Percentiles rank a stretch among this genome's conserved stretches.
Conservation (phyloP, 2,329 filamentous ascomycete genomes). For the Aspergillus sp. region DNA sequence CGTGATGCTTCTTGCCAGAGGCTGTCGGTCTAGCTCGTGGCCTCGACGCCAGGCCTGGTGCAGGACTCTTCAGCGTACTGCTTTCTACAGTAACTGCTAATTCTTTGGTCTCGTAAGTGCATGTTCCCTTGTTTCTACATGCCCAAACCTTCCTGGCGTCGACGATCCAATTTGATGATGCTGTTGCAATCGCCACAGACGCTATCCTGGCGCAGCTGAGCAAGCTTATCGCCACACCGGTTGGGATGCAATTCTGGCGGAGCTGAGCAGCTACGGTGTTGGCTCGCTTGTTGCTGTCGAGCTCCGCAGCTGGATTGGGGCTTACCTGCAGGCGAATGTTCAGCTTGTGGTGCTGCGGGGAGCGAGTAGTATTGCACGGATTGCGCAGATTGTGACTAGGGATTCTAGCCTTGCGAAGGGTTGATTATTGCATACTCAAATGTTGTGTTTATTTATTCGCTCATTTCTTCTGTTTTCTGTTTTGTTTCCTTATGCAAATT, state of each 20-base stretch:
- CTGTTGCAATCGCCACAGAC: slow-evolving; percentile 1
- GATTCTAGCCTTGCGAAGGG: slow-evolving; percentile 2
- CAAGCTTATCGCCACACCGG: slow-evolving; percentile 6
- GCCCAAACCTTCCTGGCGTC: not conserved
- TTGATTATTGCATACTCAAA: not conserved
- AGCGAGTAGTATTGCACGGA: not conserved
- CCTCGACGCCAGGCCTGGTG: too few relatives aligned
- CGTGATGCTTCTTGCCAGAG: not conserved
- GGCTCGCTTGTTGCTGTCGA: slow-evolving; percentile 8
- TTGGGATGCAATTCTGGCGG: slow-evolving; percentile 3
- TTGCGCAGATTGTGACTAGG: slow-evolving; percentile 7
- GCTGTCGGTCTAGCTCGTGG: not conserved
- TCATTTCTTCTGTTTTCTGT: too few relatives aligned
- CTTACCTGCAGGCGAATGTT: slow-evolving; percentile 8
- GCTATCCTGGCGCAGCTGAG: slow-evolving; percentile 10
- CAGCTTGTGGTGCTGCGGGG: slow-evolving; percentile 8
- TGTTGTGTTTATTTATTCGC: too few relatives aligned
- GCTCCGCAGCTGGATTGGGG: slow-evolving; percentile 6
- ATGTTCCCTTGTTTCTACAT: not conserved
- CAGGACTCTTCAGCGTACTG: too few relatives aligned
- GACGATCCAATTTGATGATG: slow-evolving; percentile 1
- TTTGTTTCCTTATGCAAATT: too few relatives aligned
- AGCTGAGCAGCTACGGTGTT: slow-evolving; percentile 7
- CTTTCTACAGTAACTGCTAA: not conserved
- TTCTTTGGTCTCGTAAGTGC: not conserved